Evolutionary conservation across 164 flowering plant species (phyloP), one percentile per base, ranked within the genome.

Genomic region (Berberis thunbergii): DNA sequence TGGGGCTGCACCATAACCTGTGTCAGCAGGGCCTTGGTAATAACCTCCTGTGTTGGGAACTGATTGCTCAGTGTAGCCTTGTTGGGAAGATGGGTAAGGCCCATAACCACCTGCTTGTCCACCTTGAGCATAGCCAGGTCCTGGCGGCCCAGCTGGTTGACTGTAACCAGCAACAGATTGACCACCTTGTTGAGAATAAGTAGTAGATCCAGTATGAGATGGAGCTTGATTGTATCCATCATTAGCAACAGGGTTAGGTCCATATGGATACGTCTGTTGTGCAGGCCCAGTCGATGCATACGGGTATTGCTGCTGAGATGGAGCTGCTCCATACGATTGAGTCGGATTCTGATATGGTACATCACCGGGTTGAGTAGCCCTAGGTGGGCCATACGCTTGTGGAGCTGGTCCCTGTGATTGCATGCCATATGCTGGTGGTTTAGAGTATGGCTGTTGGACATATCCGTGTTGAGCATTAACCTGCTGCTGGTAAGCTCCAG

Each of bases 201-300:
- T 71, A 43, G 72, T 83, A 54, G 86, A 54, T 43, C 81, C 75
- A 53, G 72, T 4, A 40, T 57, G 65, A 10, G 84, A 53, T 11
- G 68, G 77, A 7, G 74, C 71, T 50, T 86, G 94, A 58, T 59
- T 64, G 59, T 90, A 90, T 3, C 81, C 86, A 68, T 84, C 92
- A 43, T 73, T 73, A 43, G 69, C 42, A 13, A 78, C 64, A 7
- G 83, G 75, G 43, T 79, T 76, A 53, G 89, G 58, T 2, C 81
- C 85, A 71, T 87, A 87, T 1, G 84, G 82, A 75, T 85, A 86
- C 1, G 75, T 39, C 62, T 82, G 89, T 67, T 79, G 91, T 52
- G 77, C 48, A 0, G 84, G 75, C 6, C 73, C 86, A 72, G 76
- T 65, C 5, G 91, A 57, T 40, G 80, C 66, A 72, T 86, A 84